A percentile compares a stretch with the other conserved stretches of the same genome.
phyloP scores from a whole-genome alignment of 2,329 filamentous ascomycete species.

The Nigrospora osmanthi region DNA sequence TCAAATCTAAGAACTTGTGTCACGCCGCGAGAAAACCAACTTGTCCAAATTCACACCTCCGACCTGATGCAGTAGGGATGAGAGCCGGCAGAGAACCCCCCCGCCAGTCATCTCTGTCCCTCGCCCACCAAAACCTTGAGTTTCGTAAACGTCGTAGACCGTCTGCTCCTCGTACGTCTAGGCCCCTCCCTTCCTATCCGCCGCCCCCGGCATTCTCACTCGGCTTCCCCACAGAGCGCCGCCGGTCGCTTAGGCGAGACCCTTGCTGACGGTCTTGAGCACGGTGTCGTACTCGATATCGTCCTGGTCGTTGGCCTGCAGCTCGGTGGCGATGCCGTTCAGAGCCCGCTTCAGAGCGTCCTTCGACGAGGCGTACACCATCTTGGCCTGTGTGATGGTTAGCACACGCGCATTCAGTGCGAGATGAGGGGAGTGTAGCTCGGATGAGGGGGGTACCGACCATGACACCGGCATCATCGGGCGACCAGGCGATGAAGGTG shows the following conservation, averaged over 20 bases:
- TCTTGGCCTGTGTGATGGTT: slow-evolving; percentile 58
- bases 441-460: slow-evolving; percentile 38
- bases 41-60: not conserved
- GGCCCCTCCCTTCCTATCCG: not conserved
- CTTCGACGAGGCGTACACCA: slow-evolving; percentile 87
- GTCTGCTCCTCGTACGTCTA: slow-evolving; percentile 1
- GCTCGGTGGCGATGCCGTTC: slow-evolving; percentile 65
- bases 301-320: slow-evolving; percentile 78
- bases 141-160: slow-evolving; percentile 6
- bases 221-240: not conserved
- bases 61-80: not conserved
- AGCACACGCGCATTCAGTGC: slow-evolving; percentile 6
- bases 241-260: slow-evolving; percentile 35
- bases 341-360: slow-evolving; percentile 75
- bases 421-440: not conserved
- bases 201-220: not conserved
- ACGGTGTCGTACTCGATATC: slow-evolving; percentile 74
- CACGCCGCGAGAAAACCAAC: slow-evolving; percentile 1
- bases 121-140: not conserved
- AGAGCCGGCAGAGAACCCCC: not conserved
- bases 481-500: slow-evolving; percentile 72
- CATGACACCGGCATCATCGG: slow-evolving; percentile 72
- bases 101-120: not conserved
- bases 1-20: slow-evolving; percentile 21
- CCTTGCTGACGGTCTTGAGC: slow-evolving; percentile 59